Conservation (phyloP, 148 eudicot species). For the Cornus controversa region DNA sequence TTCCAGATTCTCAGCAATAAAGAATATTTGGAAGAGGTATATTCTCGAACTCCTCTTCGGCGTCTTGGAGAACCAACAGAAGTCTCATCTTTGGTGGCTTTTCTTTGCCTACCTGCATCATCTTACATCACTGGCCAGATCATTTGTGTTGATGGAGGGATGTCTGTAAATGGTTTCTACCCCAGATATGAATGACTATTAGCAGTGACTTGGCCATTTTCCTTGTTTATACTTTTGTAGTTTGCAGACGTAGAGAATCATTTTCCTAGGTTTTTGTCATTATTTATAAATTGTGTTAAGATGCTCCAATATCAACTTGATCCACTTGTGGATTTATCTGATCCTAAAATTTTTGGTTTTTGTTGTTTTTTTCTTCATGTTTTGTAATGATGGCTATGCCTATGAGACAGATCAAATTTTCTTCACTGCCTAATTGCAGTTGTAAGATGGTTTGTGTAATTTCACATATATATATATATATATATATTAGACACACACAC, state of each 20-base stretch:
- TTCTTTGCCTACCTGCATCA: constrained; percentile 60
- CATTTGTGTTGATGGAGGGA: constrained; percentile 58
- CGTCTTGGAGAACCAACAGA: constrained; percentile 50
- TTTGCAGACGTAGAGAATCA: background rate
- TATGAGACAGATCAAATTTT: too few species aligned
- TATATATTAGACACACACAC: too few species aligned
- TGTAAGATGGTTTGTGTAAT: too few species aligned
- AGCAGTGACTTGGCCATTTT: background rate
- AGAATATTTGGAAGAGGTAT: constrained; percentile 33
- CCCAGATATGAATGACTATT: constrained; percentile 1
- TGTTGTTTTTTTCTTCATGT: too few species aligned
- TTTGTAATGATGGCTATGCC: too few species aligned
- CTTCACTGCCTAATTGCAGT: too few species aligned
- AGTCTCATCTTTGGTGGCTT: constrained; percentile 54
- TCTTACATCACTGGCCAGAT: constrained; percentile 65
- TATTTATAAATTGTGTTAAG: background rate
- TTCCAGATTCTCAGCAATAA: constrained; percentile 35
- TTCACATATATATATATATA: too few species aligned
- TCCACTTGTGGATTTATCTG: background rate
- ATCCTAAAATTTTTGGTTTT: too few species aligned
- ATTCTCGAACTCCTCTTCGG: constrained; percentile 41
- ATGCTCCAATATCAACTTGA: background rate
- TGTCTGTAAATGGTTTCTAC: constrained; percentile 38
- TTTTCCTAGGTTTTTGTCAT: background rate
- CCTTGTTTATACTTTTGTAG: background rate